Evolutionary conservation across 73 alveolate species (phyloP).

Genomic region (Effrenium voratum): DNA sequence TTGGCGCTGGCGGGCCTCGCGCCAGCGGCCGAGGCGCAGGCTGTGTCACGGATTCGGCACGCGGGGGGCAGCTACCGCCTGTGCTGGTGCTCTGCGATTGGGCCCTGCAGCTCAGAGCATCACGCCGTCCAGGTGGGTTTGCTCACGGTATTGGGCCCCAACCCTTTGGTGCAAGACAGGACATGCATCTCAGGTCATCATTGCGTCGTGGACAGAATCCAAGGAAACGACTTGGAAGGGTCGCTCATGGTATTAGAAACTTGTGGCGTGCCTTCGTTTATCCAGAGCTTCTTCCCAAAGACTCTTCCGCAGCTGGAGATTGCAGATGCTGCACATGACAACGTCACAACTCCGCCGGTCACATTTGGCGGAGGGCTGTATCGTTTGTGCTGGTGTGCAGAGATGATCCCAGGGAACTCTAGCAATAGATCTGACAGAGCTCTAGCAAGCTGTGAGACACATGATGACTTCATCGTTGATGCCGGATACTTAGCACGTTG

Average conservation of each 20-base stretch:
- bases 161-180: not conserved
- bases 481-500: not conserved
- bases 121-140: not conserved
- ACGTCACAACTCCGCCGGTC: not conserved
- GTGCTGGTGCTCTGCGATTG: not conserved
- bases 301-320: not conserved
- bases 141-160: conserved; percentile 7
- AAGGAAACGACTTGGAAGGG: not conserved
- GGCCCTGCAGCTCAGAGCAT: not conserved
- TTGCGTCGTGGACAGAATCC: conserved; percentile 1
- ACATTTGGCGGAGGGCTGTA: not conserved
- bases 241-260: not conserved
- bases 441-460: not conserved
- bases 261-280: not conserved
- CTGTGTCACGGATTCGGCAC: not conserved
- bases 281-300: not conserved
- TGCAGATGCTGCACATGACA: not conserved
- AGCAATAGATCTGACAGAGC: not conserved
- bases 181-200: not conserved
- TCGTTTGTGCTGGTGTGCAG: conserved; percentile 23
- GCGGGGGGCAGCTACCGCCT: conserved; percentile 1
- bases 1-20: no score
- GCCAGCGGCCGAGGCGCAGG: not conserved
- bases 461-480: not conserved
- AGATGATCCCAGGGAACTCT: not conserved